A percentile compares a stretch with the other conserved stretches of the same genome.
Conservation (phyloP, 192 early-diverging fungal species). For the Podila epigama region DNA sequence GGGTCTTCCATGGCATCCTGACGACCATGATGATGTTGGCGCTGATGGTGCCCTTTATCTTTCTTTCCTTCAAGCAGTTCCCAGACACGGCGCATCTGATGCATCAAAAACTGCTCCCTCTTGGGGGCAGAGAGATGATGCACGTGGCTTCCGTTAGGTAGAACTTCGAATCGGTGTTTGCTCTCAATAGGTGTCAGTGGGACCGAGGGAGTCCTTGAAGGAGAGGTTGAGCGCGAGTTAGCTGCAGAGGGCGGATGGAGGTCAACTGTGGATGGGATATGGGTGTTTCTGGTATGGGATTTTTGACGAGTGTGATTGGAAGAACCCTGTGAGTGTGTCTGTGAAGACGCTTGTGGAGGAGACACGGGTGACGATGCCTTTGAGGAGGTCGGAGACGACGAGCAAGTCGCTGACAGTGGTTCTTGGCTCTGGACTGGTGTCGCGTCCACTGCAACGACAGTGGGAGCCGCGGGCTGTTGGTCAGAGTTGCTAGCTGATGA, state of each 20-base stretch:
- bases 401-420: too few relatives aligned
- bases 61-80: conserved; percentile 24
- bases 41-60: conserved; percentile 11
- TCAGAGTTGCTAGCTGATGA: too few relatives aligned
- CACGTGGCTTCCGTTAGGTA: conserved; percentile 27
- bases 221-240: neutral
- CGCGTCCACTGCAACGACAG: too few relatives aligned
- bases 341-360: neutral
- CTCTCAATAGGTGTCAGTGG: conserved; percentile 9
- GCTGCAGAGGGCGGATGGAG: conserved; percentile 1
- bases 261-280: conserved; percentile 37
- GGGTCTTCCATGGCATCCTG: conserved; percentile 26
- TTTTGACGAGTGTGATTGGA: neutral
- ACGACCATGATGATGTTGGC: conserved; percentile 4
- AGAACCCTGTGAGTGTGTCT: neutral
- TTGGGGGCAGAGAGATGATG: conserved; percentile 35
- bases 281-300: neutral
- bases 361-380: neutral
- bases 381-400: neutral
- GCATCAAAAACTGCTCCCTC: conserved; percentile 26
- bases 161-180: conserved; percentile 26
- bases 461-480: too few relatives aligned
- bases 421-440: too few relatives aligned
- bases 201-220: neutral
- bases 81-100: conserved; percentile 16